Conservation (phyloP, 345 rosid genomes). For the Citrus australasica region DNA sequence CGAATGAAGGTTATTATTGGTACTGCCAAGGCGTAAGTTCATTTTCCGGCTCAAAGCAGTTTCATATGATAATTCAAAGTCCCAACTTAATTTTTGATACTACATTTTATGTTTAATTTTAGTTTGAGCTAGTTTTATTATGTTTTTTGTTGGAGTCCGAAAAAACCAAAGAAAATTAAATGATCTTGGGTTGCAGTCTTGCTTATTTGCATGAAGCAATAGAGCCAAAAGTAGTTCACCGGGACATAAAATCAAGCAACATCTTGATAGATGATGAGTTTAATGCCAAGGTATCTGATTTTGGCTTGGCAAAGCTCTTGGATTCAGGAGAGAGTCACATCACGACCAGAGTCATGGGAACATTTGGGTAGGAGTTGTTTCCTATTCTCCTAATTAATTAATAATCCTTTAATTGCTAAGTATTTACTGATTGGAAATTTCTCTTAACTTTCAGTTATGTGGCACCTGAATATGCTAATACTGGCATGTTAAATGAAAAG, state of each 20-base stretch:
- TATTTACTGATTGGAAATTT: conserved; percentile 9
- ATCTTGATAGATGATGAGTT: conserved; percentile 83
- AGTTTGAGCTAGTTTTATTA: not conserved
- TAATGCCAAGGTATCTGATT: conserved; percentile 93
- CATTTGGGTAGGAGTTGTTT: conserved; percentile 71
- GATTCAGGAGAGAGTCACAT: conserved; percentile 90
- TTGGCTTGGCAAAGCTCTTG: conserved; percentile 94
- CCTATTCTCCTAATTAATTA: conserved; percentile 3
- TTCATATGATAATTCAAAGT: not conserved
- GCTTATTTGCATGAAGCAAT: conserved; percentile 98
- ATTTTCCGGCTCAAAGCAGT: conserved; percentile 8
- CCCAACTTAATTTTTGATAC: not conserved
- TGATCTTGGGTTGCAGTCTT: conserved; percentile 53
- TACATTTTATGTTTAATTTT: not conserved
- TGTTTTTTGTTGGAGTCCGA: not conserved
- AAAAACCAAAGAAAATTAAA: not conserved
- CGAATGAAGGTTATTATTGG: conserved; percentile 76
- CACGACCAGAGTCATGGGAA: conserved; percentile 97
- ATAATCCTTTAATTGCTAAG: not conserved
- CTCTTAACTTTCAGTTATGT: conserved; percentile 64
- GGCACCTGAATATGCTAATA: conserved; percentile 95
- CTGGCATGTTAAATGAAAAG: conserved; percentile 89
- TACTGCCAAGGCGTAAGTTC: conserved; percentile 88
- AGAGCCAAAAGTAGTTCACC: conserved; percentile 94
- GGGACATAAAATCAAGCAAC: conserved; percentile 97